A percentile compares a stretch with the other conserved stretches of the same genome.
These are phyloP conservation scores for Peronosclerospora sorghi DNA, from an alignment of 352 stramenopile species.

Conservation along the genomic window DNA sequence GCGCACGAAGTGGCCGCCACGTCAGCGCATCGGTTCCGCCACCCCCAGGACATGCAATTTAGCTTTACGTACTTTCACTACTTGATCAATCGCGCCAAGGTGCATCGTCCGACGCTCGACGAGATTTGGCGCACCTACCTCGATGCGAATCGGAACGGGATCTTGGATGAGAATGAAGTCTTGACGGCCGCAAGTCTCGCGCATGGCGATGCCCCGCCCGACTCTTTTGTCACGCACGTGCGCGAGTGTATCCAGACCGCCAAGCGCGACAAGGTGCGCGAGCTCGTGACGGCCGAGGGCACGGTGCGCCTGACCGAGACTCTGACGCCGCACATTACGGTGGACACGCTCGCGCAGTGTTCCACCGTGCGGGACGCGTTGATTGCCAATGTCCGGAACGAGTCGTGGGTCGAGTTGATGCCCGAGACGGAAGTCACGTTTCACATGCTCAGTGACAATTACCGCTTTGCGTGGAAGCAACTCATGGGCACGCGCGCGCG, in stretches of 20 bases:
- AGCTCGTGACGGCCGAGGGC: constrained; percentile 42
- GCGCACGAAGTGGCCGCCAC: constrained; percentile 61
- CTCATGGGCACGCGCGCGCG: constrained; percentile 86
- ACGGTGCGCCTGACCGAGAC: constrained; percentile 61
- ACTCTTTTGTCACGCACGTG: constrained; percentile 55
- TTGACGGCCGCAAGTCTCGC: constrained; percentile 81
- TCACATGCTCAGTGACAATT: constrained; percentile 92
- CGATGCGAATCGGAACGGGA: constrained; percentile 85
- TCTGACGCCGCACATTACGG: constrained; percentile 57
- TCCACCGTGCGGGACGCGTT: constrained; percentile 36
- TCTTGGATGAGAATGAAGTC: constrained; percentile 86
- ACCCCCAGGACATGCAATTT: constrained; percentile 91
- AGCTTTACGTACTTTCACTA: constrained; percentile 94
- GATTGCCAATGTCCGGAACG: constrained; percentile 53
- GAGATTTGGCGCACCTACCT: constrained; percentile 83
- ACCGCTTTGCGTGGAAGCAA: constrained; percentile 81
- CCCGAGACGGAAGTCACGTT: constrained; percentile 87
- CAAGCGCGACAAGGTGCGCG: constrained; percentile 63
- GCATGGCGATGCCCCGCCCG: constrained; percentile 53
- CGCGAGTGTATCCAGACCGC: constrained; percentile 55
- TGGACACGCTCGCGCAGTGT: constrained; percentile 49
- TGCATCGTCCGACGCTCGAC: constrained; percentile 56
- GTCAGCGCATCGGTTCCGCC: constrained; percentile 83
- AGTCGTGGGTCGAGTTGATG: constrained; percentile 53
- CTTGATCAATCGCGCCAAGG: constrained; percentile 80